These are phyloP conservation scores for Clarireedia homoeocarpa DNA, from an alignment of 2,329 filamentous ascomycete genomes.

Conservation along the genomic window DNA sequence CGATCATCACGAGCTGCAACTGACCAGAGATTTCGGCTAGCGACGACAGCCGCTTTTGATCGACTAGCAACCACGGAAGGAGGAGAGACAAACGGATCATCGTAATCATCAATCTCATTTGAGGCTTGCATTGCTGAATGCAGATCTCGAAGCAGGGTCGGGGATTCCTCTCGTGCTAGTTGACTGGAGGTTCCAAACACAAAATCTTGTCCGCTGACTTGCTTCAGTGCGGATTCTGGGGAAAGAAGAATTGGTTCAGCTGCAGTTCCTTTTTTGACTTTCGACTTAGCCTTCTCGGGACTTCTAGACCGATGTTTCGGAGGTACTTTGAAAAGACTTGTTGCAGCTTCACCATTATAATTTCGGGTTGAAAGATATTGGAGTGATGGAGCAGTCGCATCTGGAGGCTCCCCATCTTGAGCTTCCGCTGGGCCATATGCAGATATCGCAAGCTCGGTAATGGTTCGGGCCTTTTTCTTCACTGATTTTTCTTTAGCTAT, in stretches of 20 bases:
- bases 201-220: constrained; percentile 64
- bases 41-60: constrained; percentile 5
- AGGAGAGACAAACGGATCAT: constrained; percentile 31
- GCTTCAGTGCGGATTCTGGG: constrained; percentile 57
- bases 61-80: constrained; percentile 9
- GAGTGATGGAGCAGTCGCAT: constrained; percentile 35
- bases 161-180: constrained; percentile 64
- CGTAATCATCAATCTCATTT: constrained; percentile 34
- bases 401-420: constrained; percentile 23
- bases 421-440: constrained; percentile 45
- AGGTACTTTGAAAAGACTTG: constrained; percentile 19
- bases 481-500: constrained; percentile 3
- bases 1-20: constrained; percentile 59
- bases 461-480: constrained; percentile 68
- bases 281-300: constrained; percentile 26
- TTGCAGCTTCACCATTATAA: constrained; percentile 4
- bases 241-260: constrained; percentile 53
- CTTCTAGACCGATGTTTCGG: constrained; percentile 20
- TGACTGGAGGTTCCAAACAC: constrained; percentile 85
- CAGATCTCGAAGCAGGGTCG: constrained; percentile 53
- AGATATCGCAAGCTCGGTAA: constrained; percentile 71
- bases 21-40: constrained; percentile 52
- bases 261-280: constrained; percentile 29
- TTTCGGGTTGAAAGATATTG: constrained; percentile 35
- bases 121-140: constrained; percentile 55